Evolutionary conservation across 176 grass and related monocot species (phyloP).

Genomic region (Neostapfia colusana): DNA sequence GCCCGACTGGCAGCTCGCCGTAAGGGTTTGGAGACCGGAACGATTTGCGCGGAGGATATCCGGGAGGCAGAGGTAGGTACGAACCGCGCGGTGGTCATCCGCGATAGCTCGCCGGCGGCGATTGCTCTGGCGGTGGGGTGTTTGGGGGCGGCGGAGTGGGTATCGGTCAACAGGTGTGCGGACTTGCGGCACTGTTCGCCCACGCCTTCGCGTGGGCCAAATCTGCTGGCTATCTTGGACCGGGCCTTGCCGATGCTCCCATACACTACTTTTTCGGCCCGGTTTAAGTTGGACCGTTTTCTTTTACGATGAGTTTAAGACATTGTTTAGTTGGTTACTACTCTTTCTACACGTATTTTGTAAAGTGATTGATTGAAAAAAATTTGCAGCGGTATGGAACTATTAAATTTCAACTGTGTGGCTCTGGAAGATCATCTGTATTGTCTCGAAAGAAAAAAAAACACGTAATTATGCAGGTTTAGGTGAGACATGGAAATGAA

Average conservation of each 20-base stretch:
- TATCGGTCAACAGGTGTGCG: neutral
- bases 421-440: neutral
- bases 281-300: neutral
- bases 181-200: neutral
- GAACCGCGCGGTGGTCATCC: slow-evolving; percentile 34
- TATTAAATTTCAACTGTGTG: neutral
- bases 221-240: no score
- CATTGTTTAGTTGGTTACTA: no score
- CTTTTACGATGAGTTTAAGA: no score
- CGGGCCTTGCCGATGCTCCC: no score
- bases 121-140: neutral
- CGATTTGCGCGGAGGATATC: neutral
- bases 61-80: neutral
- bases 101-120: slow-evolving; percentile 13
- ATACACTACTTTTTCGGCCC: no score
- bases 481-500: neutral
- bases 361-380: no score
- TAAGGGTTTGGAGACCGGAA: neutral
- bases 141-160: neutral
- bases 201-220: no score
- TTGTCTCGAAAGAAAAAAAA: neutral
- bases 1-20: neutral
- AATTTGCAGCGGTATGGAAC: no score
- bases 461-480: neutral
- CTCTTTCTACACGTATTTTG: no score